Evolutionary conservation across 2,329 filamentous ascomycete species (phyloP).

Genomic region (Penicillium sp.): DNA sequence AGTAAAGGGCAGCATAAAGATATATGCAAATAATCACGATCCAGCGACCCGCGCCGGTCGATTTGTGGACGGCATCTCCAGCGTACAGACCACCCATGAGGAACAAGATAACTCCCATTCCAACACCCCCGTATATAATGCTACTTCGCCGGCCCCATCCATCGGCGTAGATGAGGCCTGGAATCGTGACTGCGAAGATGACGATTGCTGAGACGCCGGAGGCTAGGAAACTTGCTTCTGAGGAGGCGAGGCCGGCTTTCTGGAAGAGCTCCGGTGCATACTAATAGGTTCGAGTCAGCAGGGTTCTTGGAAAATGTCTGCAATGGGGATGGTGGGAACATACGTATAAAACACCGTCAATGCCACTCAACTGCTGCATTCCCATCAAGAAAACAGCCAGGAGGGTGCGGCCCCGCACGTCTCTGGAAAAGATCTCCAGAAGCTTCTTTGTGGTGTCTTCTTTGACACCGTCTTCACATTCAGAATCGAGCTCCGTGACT

Average conservation of each 20-base stretch:
- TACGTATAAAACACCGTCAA: conserved; percentile 65
- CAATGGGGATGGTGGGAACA: conserved; percentile 19
- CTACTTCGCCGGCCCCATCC: conserved; percentile 59
- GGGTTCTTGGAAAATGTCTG: neutral
- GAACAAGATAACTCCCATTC: conserved; percentile 46
- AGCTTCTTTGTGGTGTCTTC: conserved; percentile 21
- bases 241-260: conserved; percentile 59
- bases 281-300: conserved; percentile 28
- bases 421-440: conserved; percentile 38
- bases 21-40: conserved; percentile 31
- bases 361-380: conserved; percentile 63
- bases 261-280: conserved; percentile 64
- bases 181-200: conserved; percentile 60
- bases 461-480: neutral
- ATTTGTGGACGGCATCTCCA: conserved; percentile 29
- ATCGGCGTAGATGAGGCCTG: conserved; percentile 59
- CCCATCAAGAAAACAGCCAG: conserved; percentile 60
- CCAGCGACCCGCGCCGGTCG: conserved; percentile 30
- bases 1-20: conserved; percentile 28
- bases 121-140: conserved; percentile 56
- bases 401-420: conserved; percentile 51
- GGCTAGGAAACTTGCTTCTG: conserved; percentile 60
- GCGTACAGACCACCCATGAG: conserved; percentile 38
- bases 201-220: conserved; percentile 63
- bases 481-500: conserved; percentile 12